Base-by-base conservation (phyloP, 208 protist species). In the Plasmodiophora brassicae region DNA sequence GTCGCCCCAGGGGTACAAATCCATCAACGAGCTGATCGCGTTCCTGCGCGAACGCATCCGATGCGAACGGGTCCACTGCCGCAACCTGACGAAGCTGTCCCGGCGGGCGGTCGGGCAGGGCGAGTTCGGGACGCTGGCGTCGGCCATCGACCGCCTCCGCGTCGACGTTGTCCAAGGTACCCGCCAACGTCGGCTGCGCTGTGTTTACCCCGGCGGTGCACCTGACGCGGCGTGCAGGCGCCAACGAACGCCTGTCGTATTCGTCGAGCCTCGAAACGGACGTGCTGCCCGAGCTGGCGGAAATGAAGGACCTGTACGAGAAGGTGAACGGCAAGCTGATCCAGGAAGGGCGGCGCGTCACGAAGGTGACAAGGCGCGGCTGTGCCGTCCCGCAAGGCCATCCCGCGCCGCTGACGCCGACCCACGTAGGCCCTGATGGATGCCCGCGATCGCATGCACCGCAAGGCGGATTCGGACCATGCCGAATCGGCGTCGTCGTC, bases 251-350 rank as follows among this genome's bases (percentile, higher is more conserved):
- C 20, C 20, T 78, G 65, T 5, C 65, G 32, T 78, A 44, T 78
- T n/a, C 65, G 5, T 14, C 14, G 5, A 32, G 32, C 20, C n/a
- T 78, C 32, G 65, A 78, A 32, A 78, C 65, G n/a, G 65, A 78
- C n/a, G 65, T 78, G 5, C 41, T 78, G n/a, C 65, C 65, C 14
- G 65, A 78, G n/a, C 10, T 78, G 14, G 20, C 5, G 14, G 65
- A 78, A 32, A 78, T 78, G 65, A 78, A 78, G 5, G 5, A n/a
- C 41, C n/a, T 78, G 65, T 78, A 78, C 65, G 65, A 78, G n/a
- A 78, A 78, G n/a, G 41, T 78, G 65, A 78, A 78, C n/a, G 65
- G 65, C 10, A 78, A 78, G n/a, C n/a, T 78, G 5, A 32, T 78
- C 5, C 65, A 38, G 5, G 65, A 78, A 78, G 65, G 65, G 20